Conservation (phyloP, 192 early-diverging fungal genomes). For the Backusella luteola region DNA sequence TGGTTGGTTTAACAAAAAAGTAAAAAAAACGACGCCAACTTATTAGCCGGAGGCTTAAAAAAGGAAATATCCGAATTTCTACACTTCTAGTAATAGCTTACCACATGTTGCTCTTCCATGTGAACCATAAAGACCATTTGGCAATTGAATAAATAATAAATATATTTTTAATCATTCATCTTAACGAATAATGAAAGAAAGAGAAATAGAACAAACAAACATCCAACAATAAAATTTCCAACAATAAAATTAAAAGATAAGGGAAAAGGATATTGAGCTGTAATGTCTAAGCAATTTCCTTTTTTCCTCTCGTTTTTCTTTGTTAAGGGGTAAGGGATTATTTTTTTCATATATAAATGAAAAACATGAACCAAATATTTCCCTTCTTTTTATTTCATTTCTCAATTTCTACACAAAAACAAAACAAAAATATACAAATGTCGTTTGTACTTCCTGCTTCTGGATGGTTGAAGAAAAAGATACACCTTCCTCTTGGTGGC, state of each 20-base stretch:
- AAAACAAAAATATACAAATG: background rate
- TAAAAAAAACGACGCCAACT: background rate
- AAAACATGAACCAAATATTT: background rate
- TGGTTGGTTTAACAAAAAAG: background rate
- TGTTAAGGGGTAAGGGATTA: background rate
- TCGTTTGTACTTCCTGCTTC: background rate
- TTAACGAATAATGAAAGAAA: background rate
- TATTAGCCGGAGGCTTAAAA: background rate
- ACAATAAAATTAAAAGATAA: background rate
- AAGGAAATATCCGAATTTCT: background rate
- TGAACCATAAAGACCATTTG: background rate
- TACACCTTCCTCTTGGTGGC: background rate
- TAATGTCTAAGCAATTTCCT: background rate
- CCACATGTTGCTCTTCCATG: background rate
- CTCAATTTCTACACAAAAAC: background rate
- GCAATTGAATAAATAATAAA: background rate
- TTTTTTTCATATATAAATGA: background rate
- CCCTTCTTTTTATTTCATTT: background rate
- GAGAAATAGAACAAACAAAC: background rate
- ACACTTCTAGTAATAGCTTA: background rate
- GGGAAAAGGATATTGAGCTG: background rate
- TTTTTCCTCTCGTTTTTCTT: background rate
- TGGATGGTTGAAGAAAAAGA: constrained; percentile 11
- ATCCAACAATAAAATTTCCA: background rate
- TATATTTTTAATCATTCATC: background rate